phyloP scores from a whole-genome alignment of 1,284 basidiomycete genomes.

The Austroboletus rostrupii region DNA sequence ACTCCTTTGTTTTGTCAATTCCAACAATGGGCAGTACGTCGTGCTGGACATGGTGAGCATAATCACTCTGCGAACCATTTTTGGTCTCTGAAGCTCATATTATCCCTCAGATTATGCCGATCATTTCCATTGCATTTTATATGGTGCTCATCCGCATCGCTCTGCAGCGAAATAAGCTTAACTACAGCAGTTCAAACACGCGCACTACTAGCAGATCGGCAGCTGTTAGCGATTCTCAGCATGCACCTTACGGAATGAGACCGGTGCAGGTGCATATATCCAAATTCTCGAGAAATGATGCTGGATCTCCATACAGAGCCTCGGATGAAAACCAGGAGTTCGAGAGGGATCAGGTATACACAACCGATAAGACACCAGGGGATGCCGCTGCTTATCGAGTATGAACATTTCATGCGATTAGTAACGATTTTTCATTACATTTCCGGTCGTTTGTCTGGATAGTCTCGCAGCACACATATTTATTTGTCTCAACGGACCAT shows the following conservation, averaged over 20 bases:
- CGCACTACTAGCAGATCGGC: neutral
- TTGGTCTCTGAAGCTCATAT: neutral
- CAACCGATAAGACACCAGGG: no score
- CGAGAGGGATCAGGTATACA: neutral
- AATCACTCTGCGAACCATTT: neutral
- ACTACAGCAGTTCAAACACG: neutral
- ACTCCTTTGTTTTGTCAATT: constrained; percentile 30
- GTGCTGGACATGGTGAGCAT: constrained; percentile 31
- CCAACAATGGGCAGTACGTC: constrained; percentile 32
- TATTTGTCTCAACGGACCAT: no score
- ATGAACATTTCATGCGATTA: no score
- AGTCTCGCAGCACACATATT: no score
- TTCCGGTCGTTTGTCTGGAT: no score
- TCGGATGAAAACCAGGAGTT: neutral
- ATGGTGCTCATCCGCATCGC: neutral
- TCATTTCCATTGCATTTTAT: neutral
- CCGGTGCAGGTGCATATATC: neutral
- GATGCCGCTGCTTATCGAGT: no score
- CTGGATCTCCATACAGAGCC: neutral
- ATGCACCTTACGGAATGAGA: neutral
- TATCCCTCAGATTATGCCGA: neutral
- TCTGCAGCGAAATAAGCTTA: neutral
- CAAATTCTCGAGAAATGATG: neutral
- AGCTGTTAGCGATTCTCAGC: neutral
- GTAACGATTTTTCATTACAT: no score